Conservation (phyloP, 768 basidiomycete species). For the Lactarius psammicola region DNA sequence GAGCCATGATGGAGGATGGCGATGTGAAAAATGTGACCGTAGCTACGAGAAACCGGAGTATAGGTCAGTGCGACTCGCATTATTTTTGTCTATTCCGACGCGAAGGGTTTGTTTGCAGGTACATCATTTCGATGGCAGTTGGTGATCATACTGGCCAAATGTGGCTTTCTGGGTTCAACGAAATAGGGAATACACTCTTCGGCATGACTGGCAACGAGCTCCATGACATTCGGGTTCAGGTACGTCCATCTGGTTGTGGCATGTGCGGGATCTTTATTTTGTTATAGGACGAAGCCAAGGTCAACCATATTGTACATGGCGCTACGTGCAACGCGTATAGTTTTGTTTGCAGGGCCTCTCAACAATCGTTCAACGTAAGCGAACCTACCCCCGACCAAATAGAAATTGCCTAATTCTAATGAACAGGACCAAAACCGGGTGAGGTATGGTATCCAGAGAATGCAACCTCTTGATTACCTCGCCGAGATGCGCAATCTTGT, state of each 20-base stretch:
- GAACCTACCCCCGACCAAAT: not conserved
- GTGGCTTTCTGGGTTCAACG: slow-evolving; percentile 97
- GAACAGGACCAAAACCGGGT: slow-evolving; percentile 75
- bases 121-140: slow-evolving; percentile 81
- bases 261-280: not conserved
- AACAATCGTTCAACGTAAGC: slow-evolving; percentile 81
- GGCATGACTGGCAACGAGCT: slow-evolving; percentile 79
- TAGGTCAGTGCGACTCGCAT: slow-evolving; percentile 52
- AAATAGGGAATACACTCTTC: slow-evolving; percentile 75
- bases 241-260: slow-evolving; percentile 32
- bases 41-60: slow-evolving; percentile 69
- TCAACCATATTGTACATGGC: slow-evolving; percentile 56
- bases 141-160: slow-evolving; percentile 87
- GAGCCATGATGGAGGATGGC: slow-evolving; percentile 61
- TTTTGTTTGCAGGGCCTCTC: slow-evolving; percentile 83
- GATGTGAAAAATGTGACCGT: slow-evolving; percentile 90
- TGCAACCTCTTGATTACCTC: slow-evolving; percentile 62
- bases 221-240: slow-evolving; percentile 72
- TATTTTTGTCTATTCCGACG: not conserved
- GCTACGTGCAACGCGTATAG: slow-evolving; percentile 72
- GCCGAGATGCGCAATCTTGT: slow-evolving; percentile 61
- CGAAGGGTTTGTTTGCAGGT: slow-evolving; percentile 42
- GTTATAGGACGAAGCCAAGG: slow-evolving; percentile 57
- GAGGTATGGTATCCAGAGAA: slow-evolving; percentile 76
- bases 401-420: slow-evolving; percentile 5